phyloP scores from a whole-genome alignment of 2,329 filamentous ascomycete species.

The Neofusicoccum cordaticola region DNA sequence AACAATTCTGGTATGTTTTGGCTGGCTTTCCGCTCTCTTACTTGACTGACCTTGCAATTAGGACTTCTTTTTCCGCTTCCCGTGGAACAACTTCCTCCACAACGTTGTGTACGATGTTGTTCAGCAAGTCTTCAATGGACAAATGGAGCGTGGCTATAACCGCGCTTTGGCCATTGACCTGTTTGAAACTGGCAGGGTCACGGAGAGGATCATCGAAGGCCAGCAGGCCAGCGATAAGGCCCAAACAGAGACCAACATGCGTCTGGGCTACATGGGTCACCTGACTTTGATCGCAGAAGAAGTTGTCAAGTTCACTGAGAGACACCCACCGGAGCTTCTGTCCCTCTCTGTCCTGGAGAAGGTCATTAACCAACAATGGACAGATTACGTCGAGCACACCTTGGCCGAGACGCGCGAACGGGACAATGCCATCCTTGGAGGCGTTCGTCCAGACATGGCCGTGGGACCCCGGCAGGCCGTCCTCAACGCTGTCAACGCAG shows the following conservation, averaged over 20 bases:
- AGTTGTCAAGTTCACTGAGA: constrained; percentile 96
- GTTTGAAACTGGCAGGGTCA: constrained; percentile 87
- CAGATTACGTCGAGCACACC: constrained; percentile 89
- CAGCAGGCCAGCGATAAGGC: constrained; percentile 84
- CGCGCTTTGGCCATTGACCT: constrained; percentile 84
- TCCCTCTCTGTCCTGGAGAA: constrained; percentile 81
- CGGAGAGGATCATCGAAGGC: constrained; percentile 85
- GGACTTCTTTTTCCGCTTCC: constrained; percentile 98
- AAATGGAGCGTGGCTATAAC: constrained; percentile 95
- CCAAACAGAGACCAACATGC: constrained; percentile 78
- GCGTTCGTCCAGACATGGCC: constrained; percentile 86
- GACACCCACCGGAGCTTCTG: constrained; percentile 83
- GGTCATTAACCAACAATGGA: constrained; percentile 87
- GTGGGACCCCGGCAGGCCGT: constrained; percentile 73
- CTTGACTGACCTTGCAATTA: constrained; percentile 35
- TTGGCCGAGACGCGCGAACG: constrained; percentile 90
- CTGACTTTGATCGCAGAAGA: constrained; percentile 96
- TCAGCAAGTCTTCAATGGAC: constrained; percentile 97
- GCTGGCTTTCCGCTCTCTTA: not conserved
- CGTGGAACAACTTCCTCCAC: constrained; percentile 99
- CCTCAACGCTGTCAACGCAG: constrained; percentile 56
- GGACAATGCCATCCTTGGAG: constrained; percentile 96
- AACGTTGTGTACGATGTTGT: constrained; percentile 99
- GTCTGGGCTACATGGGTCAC: constrained; percentile 97
- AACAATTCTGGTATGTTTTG: constrained; percentile 78